Evolutionary conservation across 768 basidiomycete species (phyloP).

Genomic region (Hygrophorus pudorinus): DNA sequence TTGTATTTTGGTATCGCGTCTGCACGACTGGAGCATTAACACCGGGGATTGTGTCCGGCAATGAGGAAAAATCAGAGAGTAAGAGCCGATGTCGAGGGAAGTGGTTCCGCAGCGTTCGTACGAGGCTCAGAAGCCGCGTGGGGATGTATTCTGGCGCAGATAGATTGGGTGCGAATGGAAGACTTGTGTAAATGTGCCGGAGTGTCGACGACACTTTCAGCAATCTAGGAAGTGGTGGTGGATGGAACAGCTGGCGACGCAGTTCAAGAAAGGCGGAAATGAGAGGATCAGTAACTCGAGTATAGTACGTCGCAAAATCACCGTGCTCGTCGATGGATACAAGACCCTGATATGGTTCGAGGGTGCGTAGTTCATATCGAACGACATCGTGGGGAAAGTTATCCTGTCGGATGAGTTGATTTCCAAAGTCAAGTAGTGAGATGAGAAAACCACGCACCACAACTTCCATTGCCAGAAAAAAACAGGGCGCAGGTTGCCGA

Average conservation of each 20-base stretch:
- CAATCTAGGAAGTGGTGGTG: conserved; percentile 44
- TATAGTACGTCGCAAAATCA: conserved; percentile 78
- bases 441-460: conserved; percentile 47
- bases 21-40: conserved; percentile 87
- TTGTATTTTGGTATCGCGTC: conserved; percentile 75
- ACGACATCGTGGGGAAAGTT: conserved; percentile 96
- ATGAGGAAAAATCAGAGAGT: conserved; percentile 81
- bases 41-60: conserved; percentile 81
- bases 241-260: conserved; percentile 48
- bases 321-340: conserved; percentile 72
- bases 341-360: conserved; percentile 76
- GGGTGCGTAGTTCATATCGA: conserved; percentile 74
- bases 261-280: conserved; percentile 69
- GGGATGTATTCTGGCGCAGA: conserved; percentile 86
- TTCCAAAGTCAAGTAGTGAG: conserved; percentile 1
- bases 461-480: conserved; percentile 91
- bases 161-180: conserved; percentile 90
- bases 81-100: conserved; percentile 94
- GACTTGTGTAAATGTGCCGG: conserved; percentile 50
- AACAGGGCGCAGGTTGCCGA: conserved; percentile 76
- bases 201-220: conserved; percentile 45
- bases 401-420: conserved; percentile 39
- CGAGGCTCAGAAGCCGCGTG: conserved; percentile 77
- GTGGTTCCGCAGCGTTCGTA: conserved; percentile 68
- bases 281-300: conserved; percentile 76